Evolutionary conservation across 2,329 filamentous ascomycete genomes (phyloP).

Genomic region (Zymoseptoria tritici): DNA sequence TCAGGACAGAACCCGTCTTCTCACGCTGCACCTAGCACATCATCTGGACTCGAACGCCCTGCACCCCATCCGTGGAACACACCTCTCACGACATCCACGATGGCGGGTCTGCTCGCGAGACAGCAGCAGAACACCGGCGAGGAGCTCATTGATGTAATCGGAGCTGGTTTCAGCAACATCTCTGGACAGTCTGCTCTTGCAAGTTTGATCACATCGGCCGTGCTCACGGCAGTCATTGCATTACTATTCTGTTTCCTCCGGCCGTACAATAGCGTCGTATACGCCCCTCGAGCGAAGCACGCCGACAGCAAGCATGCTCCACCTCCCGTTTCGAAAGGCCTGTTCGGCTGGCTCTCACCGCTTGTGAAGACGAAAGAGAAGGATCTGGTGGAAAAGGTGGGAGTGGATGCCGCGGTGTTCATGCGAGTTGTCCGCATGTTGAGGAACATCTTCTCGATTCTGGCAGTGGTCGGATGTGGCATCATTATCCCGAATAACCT

Average conservation of each 20-base stretch:
- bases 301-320: constrained; percentile 85
- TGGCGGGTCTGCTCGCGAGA: not conserved
- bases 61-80: not conserved
- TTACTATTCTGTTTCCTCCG: constrained; percentile 81
- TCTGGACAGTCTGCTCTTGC: constrained; percentile 60
- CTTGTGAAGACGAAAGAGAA: constrained; percentile 71
- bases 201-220: constrained; percentile 72
- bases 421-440: constrained; percentile 85
- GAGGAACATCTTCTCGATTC: constrained; percentile 73
- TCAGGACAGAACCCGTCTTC: not conserved
- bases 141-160: constrained; percentile 4
- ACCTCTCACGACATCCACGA: not conserved
- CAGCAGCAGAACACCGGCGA: not conserved
- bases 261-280: constrained; percentile 85
- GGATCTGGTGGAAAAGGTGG: constrained; percentile 70
- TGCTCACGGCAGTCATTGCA: constrained; percentile 64
- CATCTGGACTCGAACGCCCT: not conserved
- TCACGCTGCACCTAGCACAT: not conserved
- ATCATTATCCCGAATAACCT: constrained; percentile 75
- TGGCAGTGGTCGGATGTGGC: constrained; percentile 64
- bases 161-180: constrained; percentile 5
- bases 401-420: constrained; percentile 86
- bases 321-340: constrained; percentile 75
- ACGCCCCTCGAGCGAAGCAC: constrained; percentile 89
- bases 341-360: constrained; percentile 79